Evolutionary conservation across 2,329 filamentous ascomycete genomes (phyloP).

Genomic region (Emmonsia crescens): DNA sequence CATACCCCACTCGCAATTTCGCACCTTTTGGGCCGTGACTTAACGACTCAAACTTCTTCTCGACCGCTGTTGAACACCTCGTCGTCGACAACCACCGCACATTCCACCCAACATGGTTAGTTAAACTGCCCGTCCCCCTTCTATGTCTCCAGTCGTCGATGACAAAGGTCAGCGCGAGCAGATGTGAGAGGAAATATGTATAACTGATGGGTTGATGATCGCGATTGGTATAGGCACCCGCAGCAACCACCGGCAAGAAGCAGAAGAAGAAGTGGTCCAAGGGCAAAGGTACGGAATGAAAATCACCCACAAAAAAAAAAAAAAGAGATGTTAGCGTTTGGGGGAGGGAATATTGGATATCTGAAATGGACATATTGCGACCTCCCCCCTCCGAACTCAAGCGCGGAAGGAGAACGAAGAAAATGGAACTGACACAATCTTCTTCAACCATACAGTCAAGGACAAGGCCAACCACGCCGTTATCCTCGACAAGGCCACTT

Average conservation of each 20-base stretch:
- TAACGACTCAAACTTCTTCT: conserved; percentile 18
- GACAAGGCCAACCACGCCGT: conserved; percentile 99
- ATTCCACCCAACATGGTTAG: conserved; percentile 5
- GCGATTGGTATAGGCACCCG: conserved; percentile 24
- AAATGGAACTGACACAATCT: conserved; percentile 16
- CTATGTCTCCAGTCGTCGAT: not conserved
- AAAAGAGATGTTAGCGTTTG: not conserved
- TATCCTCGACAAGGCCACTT: conserved; percentile 94
- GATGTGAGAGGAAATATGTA: not conserved
- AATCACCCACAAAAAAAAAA: not conserved
- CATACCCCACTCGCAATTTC: conserved; percentile 31
- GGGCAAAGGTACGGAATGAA: conserved; percentile 40
- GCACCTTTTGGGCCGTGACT: conserved; percentile 14
- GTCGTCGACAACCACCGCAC: conserved; percentile 26
- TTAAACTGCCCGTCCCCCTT: not conserved
- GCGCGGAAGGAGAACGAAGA: not conserved
- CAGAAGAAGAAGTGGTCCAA: conserved; percentile 50
- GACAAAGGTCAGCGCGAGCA: not conserved
- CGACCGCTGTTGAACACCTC: conserved; percentile 18
- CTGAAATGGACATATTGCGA: not conserved
- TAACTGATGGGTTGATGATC: not conserved
- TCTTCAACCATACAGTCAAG: conserved; percentile 61
- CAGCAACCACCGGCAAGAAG: conserved; percentile 40
- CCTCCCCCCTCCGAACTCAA: not conserved
- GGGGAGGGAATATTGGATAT: not conserved